phyloP scores from a whole-genome alignment of 345 rosid species.

The Brassica rapa region DNA sequence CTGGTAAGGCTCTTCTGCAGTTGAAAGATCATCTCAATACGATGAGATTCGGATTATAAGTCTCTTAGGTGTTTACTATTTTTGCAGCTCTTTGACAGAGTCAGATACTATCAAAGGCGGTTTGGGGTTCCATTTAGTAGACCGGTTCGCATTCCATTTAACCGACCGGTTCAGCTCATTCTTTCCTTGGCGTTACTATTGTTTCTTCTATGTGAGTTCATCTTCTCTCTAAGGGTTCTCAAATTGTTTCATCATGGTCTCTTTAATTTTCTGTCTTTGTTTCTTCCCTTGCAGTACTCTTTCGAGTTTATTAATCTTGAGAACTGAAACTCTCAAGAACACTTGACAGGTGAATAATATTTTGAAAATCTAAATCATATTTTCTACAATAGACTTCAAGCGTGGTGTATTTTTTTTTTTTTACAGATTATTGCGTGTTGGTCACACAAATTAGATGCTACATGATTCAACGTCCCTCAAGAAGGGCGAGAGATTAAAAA shows the following conservation, averaged over 20 bases:
- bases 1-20: slow-evolving; percentile 43
- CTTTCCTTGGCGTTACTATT: slow-evolving; percentile 66
- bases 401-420: too few species aligned
- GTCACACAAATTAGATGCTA: too few species aligned
- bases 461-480: too few species aligned
- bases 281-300: slow-evolving; percentile 53
- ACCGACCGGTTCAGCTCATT: slow-evolving; percentile 53
- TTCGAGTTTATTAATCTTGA: slow-evolving; percentile 52
- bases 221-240: slow-evolving; percentile 16
- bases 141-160: slow-evolving; percentile 52
- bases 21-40: neutral
- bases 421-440: too few species aligned
- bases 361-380: neutral
- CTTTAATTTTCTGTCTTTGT: neutral
- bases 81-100: slow-evolving; percentile 50
- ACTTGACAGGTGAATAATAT: slow-evolving; percentile 41
- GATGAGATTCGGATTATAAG: neutral
- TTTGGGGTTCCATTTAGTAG: slow-evolving; percentile 49
- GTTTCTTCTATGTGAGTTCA: slow-evolving; percentile 66
- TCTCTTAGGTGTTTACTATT: slow-evolving; percentile 24
- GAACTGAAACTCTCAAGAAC: too few species aligned
- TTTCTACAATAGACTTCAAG: too few species aligned
- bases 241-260: slow-evolving; percentile 15
- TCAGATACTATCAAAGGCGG: slow-evolving; percentile 52
- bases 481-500: too few species aligned